phyloP scores from a whole-genome alignment of 2,329 filamentous ascomycete genomes.

The Paraconiothyrium brasiliense region DNA sequence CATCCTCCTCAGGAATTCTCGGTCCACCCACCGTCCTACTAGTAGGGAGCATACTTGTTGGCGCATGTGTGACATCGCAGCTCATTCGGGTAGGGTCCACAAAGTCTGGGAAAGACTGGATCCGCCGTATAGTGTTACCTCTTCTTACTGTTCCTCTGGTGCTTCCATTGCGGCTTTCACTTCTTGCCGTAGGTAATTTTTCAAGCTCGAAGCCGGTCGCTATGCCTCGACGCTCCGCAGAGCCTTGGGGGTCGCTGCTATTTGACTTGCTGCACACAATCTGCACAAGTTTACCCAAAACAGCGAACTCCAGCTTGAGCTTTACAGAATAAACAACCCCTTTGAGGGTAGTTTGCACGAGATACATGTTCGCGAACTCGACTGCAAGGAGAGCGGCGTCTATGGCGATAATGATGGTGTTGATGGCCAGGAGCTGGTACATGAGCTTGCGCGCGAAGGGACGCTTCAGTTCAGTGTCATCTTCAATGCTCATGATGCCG shows the following conservation, averaged over 20 bases:
- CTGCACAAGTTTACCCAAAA: slow-evolving; percentile 59
- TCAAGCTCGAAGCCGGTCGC: slow-evolving; percentile 28
- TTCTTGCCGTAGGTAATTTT: slow-evolving; percentile 24
- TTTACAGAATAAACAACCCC: slow-evolving; percentile 57
- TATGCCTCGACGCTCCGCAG: neutral
- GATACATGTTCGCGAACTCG: slow-evolving; percentile 45
- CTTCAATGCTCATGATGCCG: slow-evolving; percentile 44
- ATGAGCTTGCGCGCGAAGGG: slow-evolving; percentile 38
- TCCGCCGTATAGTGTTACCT: neutral
- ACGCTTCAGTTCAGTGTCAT: slow-evolving; percentile 36
- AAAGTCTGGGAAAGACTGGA: slow-evolving; percentile 38
- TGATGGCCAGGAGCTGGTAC: slow-evolving; percentile 48
- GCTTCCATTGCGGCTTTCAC: slow-evolving; percentile 2
- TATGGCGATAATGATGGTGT: slow-evolving; percentile 46
- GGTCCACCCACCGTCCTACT: slow-evolving; percentile 2
- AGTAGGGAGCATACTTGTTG: slow-evolving; percentile 8
- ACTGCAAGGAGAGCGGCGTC: slow-evolving; percentile 40
- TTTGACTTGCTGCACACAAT: slow-evolving; percentile 38
- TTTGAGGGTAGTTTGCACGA: slow-evolving; percentile 52
- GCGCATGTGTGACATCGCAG: slow-evolving; percentile 37
- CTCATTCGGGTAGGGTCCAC: slow-evolving; percentile 35
- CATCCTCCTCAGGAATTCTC: slow-evolving; percentile 24
- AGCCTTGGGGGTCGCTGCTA: slow-evolving; percentile 22
- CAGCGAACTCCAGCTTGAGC: slow-evolving; percentile 65
- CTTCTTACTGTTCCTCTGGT: neutral